Evolutionary conservation across 352 stramenopile genomes (phyloP).

Genomic region (Phytopythium ostracodes): DNA sequence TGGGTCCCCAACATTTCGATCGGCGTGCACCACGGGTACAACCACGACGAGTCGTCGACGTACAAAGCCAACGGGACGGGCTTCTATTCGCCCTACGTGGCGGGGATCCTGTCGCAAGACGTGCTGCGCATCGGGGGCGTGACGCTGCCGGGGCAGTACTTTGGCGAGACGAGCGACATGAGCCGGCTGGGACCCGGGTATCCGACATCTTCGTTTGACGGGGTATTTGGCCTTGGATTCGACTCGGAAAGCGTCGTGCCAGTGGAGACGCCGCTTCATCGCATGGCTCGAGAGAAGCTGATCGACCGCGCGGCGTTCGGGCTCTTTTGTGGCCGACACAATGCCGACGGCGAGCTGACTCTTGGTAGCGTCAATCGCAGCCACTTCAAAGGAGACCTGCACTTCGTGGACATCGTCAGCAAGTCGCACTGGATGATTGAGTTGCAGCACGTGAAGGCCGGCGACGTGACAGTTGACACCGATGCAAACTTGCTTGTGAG

Average conservation of each 20-base stretch:
- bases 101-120: slow-evolving; percentile 82
- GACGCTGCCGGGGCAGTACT: slow-evolving; percentile 62
- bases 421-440: slow-evolving; percentile 36
- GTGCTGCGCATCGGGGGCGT: slow-evolving; percentile 41
- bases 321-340: slow-evolving; percentile 88
- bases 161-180: slow-evolving; percentile 91
- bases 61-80: slow-evolving; percentile 82
- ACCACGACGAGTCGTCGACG: slow-evolving; percentile 64
- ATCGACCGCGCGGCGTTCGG: slow-evolving; percentile 87
- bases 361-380: slow-evolving; percentile 47
- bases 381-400: slow-evolving; percentile 91
- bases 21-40: slow-evolving; percentile 57
- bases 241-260: slow-evolving; percentile 82
- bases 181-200: slow-evolving; percentile 91
- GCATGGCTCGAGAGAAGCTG: slow-evolving; percentile 79
- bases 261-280: slow-evolving; percentile 87
- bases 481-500: slow-evolving; percentile 79
- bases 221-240: slow-evolving; percentile 93
- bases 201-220: slow-evolving; percentile 92
- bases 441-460: slow-evolving; percentile 44
- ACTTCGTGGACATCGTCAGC: slow-evolving; percentile 60
- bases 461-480: slow-evolving; percentile 23
- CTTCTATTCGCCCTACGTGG: slow-evolving; percentile 93
- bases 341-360: slow-evolving; percentile 44
- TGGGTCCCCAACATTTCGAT: slow-evolving; percentile 82